A percentile compares a stretch with the other conserved stretches of the same genome.
Conservation (phyloP, 2,329 filamentous ascomycete species). For the Aspergillus versicolor region DNA sequence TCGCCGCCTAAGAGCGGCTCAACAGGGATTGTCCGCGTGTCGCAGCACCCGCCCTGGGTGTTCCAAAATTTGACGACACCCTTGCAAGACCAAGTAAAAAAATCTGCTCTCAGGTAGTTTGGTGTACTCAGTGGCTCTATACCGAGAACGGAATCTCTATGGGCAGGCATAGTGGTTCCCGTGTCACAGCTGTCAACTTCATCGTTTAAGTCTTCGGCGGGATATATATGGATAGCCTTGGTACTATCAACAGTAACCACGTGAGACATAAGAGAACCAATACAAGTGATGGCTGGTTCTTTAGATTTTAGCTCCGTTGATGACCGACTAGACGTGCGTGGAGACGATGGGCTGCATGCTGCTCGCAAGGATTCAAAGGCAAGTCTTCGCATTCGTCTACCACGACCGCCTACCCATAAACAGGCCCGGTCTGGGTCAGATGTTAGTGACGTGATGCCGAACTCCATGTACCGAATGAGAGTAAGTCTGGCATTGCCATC, state of each 20-base stretch:
- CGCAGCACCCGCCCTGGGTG: slow-evolving; percentile 66
- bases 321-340: slow-evolving; percentile 22
- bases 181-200: slow-evolving; percentile 30
- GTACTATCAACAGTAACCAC: slow-evolving; percentile 74
- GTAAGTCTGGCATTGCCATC: slow-evolving; percentile 69
- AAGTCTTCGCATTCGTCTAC: slow-evolving; percentile 55
- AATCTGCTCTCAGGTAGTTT: slow-evolving; percentile 65
- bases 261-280: slow-evolving; percentile 66
- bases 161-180: slow-evolving; percentile 51
- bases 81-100: slow-evolving; percentile 84
- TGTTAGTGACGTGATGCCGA: slow-evolving; percentile 66
- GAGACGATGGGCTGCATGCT: slow-evolving; percentile 27
- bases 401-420: slow-evolving; percentile 68
- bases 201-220: slow-evolving; percentile 46
- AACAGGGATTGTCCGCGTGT: slow-evolving; percentile 65
- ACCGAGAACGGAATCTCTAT: slow-evolving; percentile 64
- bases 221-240: slow-evolving; percentile 65
- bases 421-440: slow-evolving; percentile 55
- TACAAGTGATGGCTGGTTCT: slow-evolving; percentile 55
- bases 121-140: slow-evolving; percentile 64
- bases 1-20: slow-evolving; percentile 57
- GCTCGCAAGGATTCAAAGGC: slow-evolving; percentile 40
- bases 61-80: slow-evolving; percentile 84
- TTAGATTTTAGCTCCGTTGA: slow-evolving; percentile 28
- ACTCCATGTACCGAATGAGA: slow-evolving; percentile 65